phyloP scores from a whole-genome alignment of 345 rosid species.

The Linum tenue region DNA sequence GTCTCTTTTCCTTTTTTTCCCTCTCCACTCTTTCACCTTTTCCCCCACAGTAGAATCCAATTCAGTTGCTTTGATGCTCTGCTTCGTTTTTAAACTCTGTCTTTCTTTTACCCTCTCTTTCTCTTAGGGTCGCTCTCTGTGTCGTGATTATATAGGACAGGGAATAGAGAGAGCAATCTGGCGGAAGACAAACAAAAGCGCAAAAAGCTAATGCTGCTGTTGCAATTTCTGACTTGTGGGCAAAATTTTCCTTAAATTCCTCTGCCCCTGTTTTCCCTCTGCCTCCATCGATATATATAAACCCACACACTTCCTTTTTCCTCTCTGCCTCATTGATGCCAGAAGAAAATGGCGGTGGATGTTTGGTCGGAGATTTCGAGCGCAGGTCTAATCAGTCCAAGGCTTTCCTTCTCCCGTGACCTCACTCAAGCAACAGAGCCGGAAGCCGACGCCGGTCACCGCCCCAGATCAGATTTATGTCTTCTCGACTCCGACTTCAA shows the following conservation, averaged over 20 bases:
- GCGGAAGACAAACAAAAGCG: neutral
- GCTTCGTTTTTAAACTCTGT: neutral
- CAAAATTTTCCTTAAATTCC: constrained; percentile 9
- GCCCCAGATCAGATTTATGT: constrained; percentile 35
- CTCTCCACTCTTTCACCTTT: constrained; percentile 18
- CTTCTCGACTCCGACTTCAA: constrained; percentile 54
- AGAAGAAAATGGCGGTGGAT: constrained; percentile 53
- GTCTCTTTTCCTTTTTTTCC: constrained; percentile 26
- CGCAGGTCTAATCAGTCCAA: constrained; percentile 43
- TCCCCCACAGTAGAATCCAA: neutral
- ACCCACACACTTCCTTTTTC: neutral
- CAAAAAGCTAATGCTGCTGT: constrained; percentile 30
- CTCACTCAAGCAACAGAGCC: constrained; percentile 30
- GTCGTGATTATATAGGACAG: constrained; percentile 6
- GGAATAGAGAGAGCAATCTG: neutral
- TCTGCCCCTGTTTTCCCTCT: neutral
- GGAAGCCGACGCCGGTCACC: constrained; percentile 22
- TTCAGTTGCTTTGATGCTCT: neutral
- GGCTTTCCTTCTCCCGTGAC: constrained; percentile 72
- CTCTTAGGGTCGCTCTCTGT: constrained; percentile 11
- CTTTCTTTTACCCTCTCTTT: constrained; percentile 10
- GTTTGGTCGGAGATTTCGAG: constrained; percentile 62
- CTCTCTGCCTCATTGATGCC: neutral
- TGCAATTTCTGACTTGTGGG: constrained; percentile 45
- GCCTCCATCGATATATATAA: neutral